Evolutionary conservation across 2,329 filamentous ascomycete species (phyloP).

Genomic region (Aquanectria penicillioides): DNA sequence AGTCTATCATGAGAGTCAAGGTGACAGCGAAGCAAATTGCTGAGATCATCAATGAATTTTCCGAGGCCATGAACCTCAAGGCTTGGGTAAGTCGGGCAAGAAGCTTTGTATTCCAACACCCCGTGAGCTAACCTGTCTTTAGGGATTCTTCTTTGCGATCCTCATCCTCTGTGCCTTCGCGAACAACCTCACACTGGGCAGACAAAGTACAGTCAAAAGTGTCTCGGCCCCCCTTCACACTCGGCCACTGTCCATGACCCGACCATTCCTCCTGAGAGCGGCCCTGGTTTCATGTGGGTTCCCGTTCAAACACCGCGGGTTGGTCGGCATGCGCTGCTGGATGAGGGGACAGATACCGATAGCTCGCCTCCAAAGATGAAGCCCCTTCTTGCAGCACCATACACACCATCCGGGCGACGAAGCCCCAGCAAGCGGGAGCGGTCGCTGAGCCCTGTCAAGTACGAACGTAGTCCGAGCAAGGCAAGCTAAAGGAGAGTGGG

Average conservation of each 20-base stretch:
- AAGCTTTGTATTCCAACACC: too few species aligned
- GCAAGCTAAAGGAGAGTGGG: slow-evolving; percentile 25
- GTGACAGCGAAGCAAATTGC: slow-evolving; percentile 90
- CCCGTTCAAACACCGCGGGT: slow-evolving; percentile 60
- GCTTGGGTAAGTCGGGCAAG: too few species aligned
- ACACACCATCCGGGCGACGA: slow-evolving; percentile 57
- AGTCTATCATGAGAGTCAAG: slow-evolving; percentile 79
- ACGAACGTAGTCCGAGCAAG: slow-evolving; percentile 51
- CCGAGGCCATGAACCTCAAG: slow-evolving; percentile 90
- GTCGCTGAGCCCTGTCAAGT: slow-evolving; percentile 59
- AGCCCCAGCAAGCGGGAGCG: slow-evolving; percentile 62
- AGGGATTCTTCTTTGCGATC: slow-evolving; percentile 63
- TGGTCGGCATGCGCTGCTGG: slow-evolving; percentile 54
- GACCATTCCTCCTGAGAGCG: slow-evolving; percentile 42
- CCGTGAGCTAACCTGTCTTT: slow-evolving; percentile 21
- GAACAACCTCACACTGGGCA: slow-evolving; percentile 60
- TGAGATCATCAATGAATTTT: slow-evolving; percentile 92
- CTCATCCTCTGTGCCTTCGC: slow-evolving; percentile 59
- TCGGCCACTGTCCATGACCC: slow-evolving; percentile 34
- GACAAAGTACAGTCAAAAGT: slow-evolving; percentile 43
- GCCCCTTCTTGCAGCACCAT: slow-evolving; percentile 54
- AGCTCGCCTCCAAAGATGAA: slow-evolving; percentile 56
- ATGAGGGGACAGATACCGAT: slow-evolving; percentile 63
- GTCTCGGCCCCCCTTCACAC: slow-evolving; percentile 38
- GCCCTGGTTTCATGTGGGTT: slow-evolving; percentile 60